Percentiles rank a stretch among this genome's conserved stretches.
Evolutionary conservation across 2,329 filamentous ascomycete species (phyloP).

Genomic region (Beauveria medogensis): DNA sequence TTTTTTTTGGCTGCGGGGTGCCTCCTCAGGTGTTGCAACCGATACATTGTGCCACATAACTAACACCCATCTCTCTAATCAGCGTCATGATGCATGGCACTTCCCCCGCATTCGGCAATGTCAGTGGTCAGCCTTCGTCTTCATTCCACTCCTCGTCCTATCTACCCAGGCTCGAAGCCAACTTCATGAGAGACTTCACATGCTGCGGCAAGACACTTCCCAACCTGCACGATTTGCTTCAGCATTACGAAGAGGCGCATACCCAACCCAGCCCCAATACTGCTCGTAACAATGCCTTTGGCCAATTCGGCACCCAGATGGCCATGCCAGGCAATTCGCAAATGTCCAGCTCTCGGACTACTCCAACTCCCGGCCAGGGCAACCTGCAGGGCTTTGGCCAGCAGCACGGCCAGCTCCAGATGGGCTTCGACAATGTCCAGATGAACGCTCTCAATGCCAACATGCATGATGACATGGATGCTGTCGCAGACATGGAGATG

Average conservation of each 20-base stretch:
- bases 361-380: conserved; percentile 22
- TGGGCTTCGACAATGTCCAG: conserved; percentile 24
- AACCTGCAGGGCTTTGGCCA: conserved; percentile 23
- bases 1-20: conserved; percentile 5
- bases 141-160: conserved; percentile 97
- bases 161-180: conserved; percentile 89
- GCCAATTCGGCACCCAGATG: conserved; percentile 29
- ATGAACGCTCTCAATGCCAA: conserved; percentile 33
- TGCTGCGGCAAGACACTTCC: conserved; percentile 88
- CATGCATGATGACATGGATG: conserved; percentile 62
- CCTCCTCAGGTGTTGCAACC: conserved; percentile 4
- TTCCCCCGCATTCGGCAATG: conserved; percentile 64
- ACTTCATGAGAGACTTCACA: conserved; percentile 95
- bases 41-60: conserved; percentile 11
- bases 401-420: conserved; percentile 19
- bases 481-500: conserved; percentile 93
- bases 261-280: conserved; percentile 54
- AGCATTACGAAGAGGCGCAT: conserved; percentile 95
- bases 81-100: conserved; percentile 95
- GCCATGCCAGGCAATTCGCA: conserved; percentile 25
- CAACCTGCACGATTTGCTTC: conserved; percentile 86
- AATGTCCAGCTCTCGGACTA: conserved; percentile 26
- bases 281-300: conserved; percentile 32
- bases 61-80: conserved; percentile 19
- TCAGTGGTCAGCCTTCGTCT: conserved; percentile 62